Evolutionary conservation across 2,329 filamentous ascomycete species (phyloP).

Genomic region (Alternaria sp.): DNA sequence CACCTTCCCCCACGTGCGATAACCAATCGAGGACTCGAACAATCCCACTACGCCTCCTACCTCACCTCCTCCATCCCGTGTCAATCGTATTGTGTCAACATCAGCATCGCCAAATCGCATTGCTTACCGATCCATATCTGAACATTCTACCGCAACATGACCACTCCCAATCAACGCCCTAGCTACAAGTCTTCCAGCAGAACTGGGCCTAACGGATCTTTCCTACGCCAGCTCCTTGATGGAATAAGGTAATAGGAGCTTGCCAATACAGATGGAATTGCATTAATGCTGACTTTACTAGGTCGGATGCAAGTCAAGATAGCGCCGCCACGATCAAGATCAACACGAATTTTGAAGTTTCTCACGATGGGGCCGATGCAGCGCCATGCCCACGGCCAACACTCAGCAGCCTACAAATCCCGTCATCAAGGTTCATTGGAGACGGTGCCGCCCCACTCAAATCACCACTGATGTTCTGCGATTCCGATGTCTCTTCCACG

Average conservation of each 20-base stretch:
- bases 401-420: conserved; percentile 15
- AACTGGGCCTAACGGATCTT: conserved; percentile 26
- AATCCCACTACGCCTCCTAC: neutral
- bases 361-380: neutral
- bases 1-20: neutral
- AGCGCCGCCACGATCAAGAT: too few species aligned
- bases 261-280: too few species aligned
- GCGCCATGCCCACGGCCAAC: neutral
- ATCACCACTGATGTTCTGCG: conserved; percentile 32
- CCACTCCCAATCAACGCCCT: conserved; percentile 31
- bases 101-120: conserved; percentile 33
- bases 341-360: neutral
- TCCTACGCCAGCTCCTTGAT: conserved; percentile 40
- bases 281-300: neutral
- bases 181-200: conserved; percentile 13
- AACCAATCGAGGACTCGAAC: neutral
- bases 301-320: neutral
- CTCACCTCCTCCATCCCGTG: conserved; percentile 9
- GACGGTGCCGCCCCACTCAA: neutral
- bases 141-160: conserved; percentile 36
- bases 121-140: conserved; percentile 25
- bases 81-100: conserved; percentile 16
- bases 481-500: conserved; percentile 26
- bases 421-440: conserved; percentile 3
- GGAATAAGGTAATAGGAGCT: conserved; percentile 30